Conservation (phyloP, 225 moss, liverwort and hornwort genomes). For the Physcomitrellopsis africana region DNA sequence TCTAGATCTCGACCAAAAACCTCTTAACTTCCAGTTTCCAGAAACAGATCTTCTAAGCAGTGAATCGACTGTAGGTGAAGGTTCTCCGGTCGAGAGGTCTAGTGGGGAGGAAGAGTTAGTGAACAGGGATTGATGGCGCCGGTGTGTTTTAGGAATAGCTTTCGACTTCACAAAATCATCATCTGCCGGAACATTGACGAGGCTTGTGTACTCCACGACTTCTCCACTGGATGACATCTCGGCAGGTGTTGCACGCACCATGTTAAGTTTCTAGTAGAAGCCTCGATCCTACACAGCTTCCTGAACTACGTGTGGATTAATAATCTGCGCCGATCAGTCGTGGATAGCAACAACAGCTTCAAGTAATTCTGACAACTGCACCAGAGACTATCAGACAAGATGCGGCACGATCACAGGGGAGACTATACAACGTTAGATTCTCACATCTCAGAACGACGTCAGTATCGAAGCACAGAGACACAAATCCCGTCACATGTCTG, state of each 20-base stretch:
- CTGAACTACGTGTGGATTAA: not conserved
- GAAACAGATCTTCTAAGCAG: conserved; percentile 33
- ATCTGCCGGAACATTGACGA: conserved; percentile 27
- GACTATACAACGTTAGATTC: not conserved
- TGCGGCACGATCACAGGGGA: not conserved
- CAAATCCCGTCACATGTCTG: conserved; percentile 1
- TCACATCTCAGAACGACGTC: not conserved
- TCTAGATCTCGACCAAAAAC: conserved; percentile 36
- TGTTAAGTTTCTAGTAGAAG: not conserved
- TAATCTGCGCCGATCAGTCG: too few species aligned
- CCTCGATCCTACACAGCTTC: not conserved
- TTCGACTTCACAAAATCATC: conserved; percentile 15
- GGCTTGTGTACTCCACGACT: conserved; percentile 41
- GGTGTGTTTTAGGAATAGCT: conserved; percentile 26
- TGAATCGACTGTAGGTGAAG: conserved; percentile 8
- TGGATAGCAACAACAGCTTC: not conserved
- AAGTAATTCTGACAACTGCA: not conserved
- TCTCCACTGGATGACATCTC: conserved; percentile 35
- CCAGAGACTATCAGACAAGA: not conserved
- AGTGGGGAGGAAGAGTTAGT: conserved; percentile 30
- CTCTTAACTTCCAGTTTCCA: conserved; percentile 40
- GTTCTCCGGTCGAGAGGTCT: conserved; percentile 26
- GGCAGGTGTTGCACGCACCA: conserved; percentile 37
- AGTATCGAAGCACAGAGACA: conserved; percentile 5
- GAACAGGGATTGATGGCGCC: conserved; percentile 38